A percentile compares a stretch with the other conserved stretches of the same genome.
phyloP scores from a whole-genome alignment of 2,329 filamentous ascomycete genomes.

The Fusarium anthophilum region DNA sequence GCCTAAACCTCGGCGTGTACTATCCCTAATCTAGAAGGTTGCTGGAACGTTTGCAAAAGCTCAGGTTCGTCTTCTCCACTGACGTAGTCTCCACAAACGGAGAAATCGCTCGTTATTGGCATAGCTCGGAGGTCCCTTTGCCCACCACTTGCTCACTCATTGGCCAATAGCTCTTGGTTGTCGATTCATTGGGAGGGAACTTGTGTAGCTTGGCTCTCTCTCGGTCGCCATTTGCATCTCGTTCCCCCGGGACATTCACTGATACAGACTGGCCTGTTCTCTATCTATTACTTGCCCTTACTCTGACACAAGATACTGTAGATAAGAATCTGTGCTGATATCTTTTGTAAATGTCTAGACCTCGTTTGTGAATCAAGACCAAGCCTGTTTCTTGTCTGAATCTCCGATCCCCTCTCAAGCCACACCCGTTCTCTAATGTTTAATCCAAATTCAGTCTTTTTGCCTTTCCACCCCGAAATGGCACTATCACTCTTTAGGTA shows the following conservation, averaged over 20 bases:
- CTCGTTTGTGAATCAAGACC: not conserved
- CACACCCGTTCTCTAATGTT: not conserved
- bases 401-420: not conserved
- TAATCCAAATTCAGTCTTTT: not conserved
- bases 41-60: constrained; percentile 39
- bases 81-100: constrained; percentile 27
- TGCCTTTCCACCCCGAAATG: not conserved
- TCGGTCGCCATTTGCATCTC: not conserved
- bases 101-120: not conserved
- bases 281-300: not conserved
- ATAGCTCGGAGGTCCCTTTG: constrained; percentile 4
- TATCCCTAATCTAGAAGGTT: constrained; percentile 42
- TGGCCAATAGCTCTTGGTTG: not conserved
- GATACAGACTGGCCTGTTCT: not conserved
- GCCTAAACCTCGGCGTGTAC: constrained; percentile 34
- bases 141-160: not conserved
- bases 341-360: constrained; percentile 8
- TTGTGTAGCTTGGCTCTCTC: constrained; percentile 8
- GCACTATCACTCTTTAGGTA: constrained; percentile 3
- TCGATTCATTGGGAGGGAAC: constrained; percentile 2
- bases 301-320: not conserved
- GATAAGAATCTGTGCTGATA: not conserved
- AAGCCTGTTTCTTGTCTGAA: not conserved
- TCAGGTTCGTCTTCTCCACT: constrained; percentile 1
- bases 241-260: not conserved